phyloP scores from a whole-genome alignment of 2,329 filamentous ascomycete species.

The Cyphellophora europaea region DNA sequence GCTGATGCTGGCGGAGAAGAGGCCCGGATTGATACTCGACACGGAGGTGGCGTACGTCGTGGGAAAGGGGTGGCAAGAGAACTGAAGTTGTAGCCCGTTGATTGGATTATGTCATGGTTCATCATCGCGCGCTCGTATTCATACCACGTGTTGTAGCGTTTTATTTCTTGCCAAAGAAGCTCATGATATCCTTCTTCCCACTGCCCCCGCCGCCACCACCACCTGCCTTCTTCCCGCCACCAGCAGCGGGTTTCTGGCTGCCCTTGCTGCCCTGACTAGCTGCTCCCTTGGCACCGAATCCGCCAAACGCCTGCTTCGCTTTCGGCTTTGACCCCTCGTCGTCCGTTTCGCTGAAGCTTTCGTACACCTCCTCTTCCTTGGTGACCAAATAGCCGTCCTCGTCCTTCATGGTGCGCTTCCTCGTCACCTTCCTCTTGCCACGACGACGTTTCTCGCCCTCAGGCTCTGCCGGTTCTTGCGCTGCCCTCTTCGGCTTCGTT shows the following conservation, averaged over 20 bases:
- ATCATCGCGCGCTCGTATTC: too few species aligned
- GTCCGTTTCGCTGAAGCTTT: conserved; percentile 87
- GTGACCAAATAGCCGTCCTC: conserved; percentile 89
- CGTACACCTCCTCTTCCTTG: conserved; percentile 75
- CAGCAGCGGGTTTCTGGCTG: conserved; percentile 7
- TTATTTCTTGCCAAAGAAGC: conserved; percentile 78
- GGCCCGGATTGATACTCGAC: conserved; percentile 79
- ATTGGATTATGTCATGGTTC: not conserved
- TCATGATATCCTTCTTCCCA: conserved; percentile 60
- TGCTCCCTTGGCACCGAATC: not conserved
- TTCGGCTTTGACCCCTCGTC: conserved; percentile 30
- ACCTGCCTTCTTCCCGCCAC: conserved; percentile 20
- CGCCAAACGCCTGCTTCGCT: conserved; percentile 36
- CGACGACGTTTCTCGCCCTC: conserved; percentile 55
- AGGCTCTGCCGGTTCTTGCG: conserved; percentile 21
- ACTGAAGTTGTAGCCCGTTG: not conserved
- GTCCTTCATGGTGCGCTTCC: conserved; percentile 78
- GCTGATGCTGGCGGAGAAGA: conserved; percentile 76
- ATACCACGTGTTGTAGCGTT: too few species aligned
- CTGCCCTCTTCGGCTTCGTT: conserved; percentile 3
- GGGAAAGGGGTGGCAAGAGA: conserved; percentile 10
- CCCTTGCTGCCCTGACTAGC: not conserved
- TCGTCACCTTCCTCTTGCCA: conserved; percentile 71
- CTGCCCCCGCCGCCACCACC: conserved; percentile 23
- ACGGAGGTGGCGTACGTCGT: conserved; percentile 27